Conservation (phyloP, 345 rosid genomes). For the Schrenkiella parvula region DNA sequence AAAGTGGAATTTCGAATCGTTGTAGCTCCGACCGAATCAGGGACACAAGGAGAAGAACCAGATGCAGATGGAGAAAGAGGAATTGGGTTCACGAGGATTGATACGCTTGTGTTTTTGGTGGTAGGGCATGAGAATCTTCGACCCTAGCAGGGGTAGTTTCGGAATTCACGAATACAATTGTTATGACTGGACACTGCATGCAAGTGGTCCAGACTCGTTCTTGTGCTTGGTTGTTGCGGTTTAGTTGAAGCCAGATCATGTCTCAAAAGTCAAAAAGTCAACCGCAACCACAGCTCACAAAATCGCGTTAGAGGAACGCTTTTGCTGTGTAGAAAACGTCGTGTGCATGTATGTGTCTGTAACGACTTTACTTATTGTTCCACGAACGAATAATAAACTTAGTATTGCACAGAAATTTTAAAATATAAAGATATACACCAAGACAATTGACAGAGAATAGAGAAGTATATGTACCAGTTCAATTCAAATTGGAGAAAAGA, state of each 20-base stretch:
- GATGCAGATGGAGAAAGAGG: conserved; percentile 18
- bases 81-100: conserved; percentile 32
- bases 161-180: not conserved
- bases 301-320: too few species aligned
- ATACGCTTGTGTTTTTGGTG: conserved; percentile 21
- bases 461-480: conserved; percentile 11
- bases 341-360: not conserved
- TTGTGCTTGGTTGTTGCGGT: conserved; percentile 28
- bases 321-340: not conserved
- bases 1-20: not conserved
- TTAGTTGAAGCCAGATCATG: conserved; percentile 6
- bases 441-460: not conserved
- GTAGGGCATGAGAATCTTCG: conserved; percentile 27
- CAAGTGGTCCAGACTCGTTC: conserved; percentile 25
- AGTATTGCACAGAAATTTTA: not conserved
- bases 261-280: conserved; percentile 3
- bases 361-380: not conserved
- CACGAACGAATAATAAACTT: not conserved
- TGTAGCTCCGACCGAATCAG: not conserved
- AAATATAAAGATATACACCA: not conserved
- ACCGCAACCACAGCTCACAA: not conserved
- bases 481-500: not conserved
- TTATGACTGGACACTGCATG: conserved; percentile 7
- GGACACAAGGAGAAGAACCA: not conserved
- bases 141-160: conserved; percentile 2